A percentile compares a stretch with the other conserved stretches of the same genome.
These are phyloP conservation scores for Chondrus crispus DNA, from an alignment of 23 red algal genomes.

Conservation along the genomic window DNA sequence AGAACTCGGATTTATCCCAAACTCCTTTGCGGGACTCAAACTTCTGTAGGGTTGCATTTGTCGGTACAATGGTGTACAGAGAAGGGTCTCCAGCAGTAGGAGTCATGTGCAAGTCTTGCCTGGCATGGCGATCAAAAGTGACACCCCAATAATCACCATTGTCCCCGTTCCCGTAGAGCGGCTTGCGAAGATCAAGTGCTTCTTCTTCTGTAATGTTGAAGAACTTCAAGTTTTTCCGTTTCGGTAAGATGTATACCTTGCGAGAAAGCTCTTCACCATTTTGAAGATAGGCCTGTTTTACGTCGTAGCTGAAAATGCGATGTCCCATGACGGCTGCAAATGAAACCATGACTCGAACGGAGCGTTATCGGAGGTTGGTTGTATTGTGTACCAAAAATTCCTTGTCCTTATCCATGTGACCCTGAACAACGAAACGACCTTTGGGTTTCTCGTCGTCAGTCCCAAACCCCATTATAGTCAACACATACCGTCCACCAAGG, in stretches of 20 bases:
- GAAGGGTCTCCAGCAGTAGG: background rate
- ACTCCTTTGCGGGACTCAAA: conserved; percentile 18
- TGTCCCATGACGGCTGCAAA: background rate
- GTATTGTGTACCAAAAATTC: background rate
- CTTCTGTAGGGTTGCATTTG: background rate
- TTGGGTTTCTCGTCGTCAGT: background rate
- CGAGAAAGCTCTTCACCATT: background rate
- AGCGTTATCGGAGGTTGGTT: background rate
- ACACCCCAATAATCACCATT: background rate
- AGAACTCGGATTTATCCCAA: background rate
- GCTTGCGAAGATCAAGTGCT: background rate
- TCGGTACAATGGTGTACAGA: background rate
- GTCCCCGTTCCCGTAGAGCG: background rate
- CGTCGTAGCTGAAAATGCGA: background rate
- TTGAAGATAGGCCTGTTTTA: background rate
- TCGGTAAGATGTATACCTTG: background rate
- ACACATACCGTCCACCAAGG: background rate
- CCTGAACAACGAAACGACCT: background rate
- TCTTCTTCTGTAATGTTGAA: background rate
- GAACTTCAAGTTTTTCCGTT: background rate
- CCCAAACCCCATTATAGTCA: background rate
- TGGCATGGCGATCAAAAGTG: background rate
- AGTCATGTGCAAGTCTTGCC: conserved; percentile 1
- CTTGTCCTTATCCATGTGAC: background rate
- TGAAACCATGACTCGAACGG: background rate